phyloP scores from a whole-genome alignment of 2,329 filamentous ascomycete genomes.

The Alternaria burnsii region DNA sequence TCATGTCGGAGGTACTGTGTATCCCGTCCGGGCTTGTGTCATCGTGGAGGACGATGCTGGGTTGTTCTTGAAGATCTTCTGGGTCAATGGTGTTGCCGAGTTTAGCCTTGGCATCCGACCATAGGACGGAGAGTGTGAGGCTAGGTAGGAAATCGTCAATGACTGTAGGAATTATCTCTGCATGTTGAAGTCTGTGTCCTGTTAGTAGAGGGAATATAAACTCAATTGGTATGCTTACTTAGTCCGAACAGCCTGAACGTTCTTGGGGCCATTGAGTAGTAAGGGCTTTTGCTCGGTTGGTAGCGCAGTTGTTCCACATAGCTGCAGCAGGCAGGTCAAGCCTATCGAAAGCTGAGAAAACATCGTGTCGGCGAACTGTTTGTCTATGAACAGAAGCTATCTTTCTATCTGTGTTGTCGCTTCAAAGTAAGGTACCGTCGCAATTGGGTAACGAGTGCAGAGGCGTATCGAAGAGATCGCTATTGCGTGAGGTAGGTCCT shows the following conservation, averaged over 20 bases:
- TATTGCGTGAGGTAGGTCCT: slow-evolving; percentile 27
- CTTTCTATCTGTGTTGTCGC: neutral
- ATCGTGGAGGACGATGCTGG: slow-evolving; percentile 52
- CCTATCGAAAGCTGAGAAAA: slow-evolving; percentile 12
- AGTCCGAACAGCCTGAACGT: slow-evolving; percentile 37
- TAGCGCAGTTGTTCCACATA: slow-evolving; percentile 25
- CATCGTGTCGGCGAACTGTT: slow-evolving; percentile 23
- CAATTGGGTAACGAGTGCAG: neutral
- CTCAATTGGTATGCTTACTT: slow-evolving; percentile 28
- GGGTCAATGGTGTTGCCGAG: slow-evolving; percentile 65
- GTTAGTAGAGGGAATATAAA: slow-evolving; percentile 2
- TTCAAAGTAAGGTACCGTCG: neutral
- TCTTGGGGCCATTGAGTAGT: slow-evolving; percentile 19
- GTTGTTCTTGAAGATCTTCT: slow-evolving; percentile 53
- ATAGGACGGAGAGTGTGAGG: slow-evolving; percentile 60
- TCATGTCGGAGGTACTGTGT: slow-evolving; percentile 37
- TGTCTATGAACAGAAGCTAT: neutral
- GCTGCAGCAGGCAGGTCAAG: slow-evolving; percentile 28
- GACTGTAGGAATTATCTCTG: slow-evolving; percentile 58
- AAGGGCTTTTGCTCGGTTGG: slow-evolving; percentile 44
- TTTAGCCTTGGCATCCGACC: slow-evolving; percentile 51
- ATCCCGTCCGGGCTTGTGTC: slow-evolving; percentile 31
- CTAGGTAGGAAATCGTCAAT: slow-evolving; percentile 67
- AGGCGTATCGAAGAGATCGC: slow-evolving; percentile 2
- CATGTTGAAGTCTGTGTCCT: slow-evolving; percentile 44